Percentiles rank a stretch among this genome's conserved stretches.
These are phyloP conservation scores for Plasmopara muralis DNA, from an alignment of 352 stramenopile genomes.

Conservation along the genomic window DNA sequence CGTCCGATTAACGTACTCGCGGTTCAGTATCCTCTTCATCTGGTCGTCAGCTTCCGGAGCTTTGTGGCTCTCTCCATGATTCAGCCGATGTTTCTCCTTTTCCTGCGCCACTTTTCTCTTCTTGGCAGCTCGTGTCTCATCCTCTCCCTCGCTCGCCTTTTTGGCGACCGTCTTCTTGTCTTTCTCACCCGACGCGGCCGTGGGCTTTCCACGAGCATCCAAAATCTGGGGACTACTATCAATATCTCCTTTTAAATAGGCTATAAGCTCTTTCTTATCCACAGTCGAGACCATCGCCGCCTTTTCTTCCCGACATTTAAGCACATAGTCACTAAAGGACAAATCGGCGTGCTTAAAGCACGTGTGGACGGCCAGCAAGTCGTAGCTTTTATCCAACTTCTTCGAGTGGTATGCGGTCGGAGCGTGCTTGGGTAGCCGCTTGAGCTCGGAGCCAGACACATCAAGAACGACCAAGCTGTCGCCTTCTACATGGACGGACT, in stretches of 20 bases:
- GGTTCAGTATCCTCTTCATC: conserved; percentile 60
- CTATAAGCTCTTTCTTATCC: conserved; percentile 84
- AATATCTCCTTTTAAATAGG: conserved; percentile 80
- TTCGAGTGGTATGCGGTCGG: conserved; percentile 79
- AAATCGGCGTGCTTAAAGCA: conserved; percentile 71
- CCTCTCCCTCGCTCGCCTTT: conserved; percentile 7
- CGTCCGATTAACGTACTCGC: conserved; percentile 59
- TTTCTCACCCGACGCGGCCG: conserved; percentile 7
- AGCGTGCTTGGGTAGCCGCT: conserved; percentile 53
- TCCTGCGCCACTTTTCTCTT: conserved; percentile 25
- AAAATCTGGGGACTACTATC: conserved; percentile 69
- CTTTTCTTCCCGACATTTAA: conserved; percentile 74
- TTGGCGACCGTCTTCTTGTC: conserved; percentile 8
- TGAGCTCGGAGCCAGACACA: conserved; percentile 39
- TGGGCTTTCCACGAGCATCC: conserved; percentile 17
- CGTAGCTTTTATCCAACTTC: conserved; percentile 76
- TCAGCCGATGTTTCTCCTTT: conserved; percentile 18
- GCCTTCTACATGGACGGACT: conserved; percentile 42
- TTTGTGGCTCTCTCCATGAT: conserved; percentile 35
- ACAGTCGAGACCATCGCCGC: conserved; percentile 78
- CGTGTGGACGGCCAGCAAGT: conserved; percentile 71
- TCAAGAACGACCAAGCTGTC: conserved; percentile 59
- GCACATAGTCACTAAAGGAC: conserved; percentile 79
- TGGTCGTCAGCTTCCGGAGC: conserved; percentile 30
- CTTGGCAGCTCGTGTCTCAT: conserved; percentile 30